These are phyloP conservation scores for Schizochytrium sp. DNA, from an alignment of 108 stramenopile genomes.

Conservation along the genomic window DNA sequence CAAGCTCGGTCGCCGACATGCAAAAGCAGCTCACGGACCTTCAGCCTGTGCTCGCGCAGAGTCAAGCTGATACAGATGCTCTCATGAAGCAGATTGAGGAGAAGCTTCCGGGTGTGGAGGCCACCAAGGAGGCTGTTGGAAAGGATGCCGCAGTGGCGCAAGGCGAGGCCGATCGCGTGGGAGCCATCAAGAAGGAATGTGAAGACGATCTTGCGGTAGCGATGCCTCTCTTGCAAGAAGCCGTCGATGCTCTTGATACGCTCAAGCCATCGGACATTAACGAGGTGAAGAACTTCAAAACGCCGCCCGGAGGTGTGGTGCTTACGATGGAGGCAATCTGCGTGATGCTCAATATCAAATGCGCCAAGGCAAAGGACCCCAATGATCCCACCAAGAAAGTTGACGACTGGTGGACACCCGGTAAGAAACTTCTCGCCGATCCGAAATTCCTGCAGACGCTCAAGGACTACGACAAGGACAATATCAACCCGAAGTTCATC, in stretches of 20 bases:
- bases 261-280: slow-evolving; percentile 46
- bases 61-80: slow-evolving; percentile 41
- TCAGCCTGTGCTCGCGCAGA: slow-evolving; percentile 39
- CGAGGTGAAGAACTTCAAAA: slow-evolving; percentile 51
- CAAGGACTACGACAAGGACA: slow-evolving; percentile 49
- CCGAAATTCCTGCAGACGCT: slow-evolving; percentile 48
- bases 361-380: slow-evolving; percentile 47
- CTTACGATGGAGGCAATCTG: slow-evolving; percentile 46
- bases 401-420: slow-evolving; percentile 57
- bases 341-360: slow-evolving; percentile 54
- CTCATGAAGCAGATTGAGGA: slow-evolving; percentile 49
- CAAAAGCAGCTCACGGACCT: slow-evolving; percentile 49
- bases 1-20: slow-evolving; percentile 27
- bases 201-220: slow-evolving; percentile 59
- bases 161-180: slow-evolving; percentile 41
- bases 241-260: slow-evolving; percentile 42
- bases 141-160: slow-evolving; percentile 39
- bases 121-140: slow-evolving; percentile 42
- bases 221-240: slow-evolving; percentile 51
- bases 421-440: slow-evolving; percentile 46
- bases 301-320: slow-evolving; percentile 45
- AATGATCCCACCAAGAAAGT: slow-evolving; percentile 53
- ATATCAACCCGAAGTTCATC: slow-evolving; percentile 48
- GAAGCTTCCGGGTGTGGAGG: slow-evolving; percentile 50
- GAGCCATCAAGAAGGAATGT: slow-evolving; percentile 27